A percentile compares a stretch with the other conserved stretches of the same genome.
phyloP scores from a whole-genome alignment of 805 yeast genomes.

The Metschnikowia vanudenii region DNA sequence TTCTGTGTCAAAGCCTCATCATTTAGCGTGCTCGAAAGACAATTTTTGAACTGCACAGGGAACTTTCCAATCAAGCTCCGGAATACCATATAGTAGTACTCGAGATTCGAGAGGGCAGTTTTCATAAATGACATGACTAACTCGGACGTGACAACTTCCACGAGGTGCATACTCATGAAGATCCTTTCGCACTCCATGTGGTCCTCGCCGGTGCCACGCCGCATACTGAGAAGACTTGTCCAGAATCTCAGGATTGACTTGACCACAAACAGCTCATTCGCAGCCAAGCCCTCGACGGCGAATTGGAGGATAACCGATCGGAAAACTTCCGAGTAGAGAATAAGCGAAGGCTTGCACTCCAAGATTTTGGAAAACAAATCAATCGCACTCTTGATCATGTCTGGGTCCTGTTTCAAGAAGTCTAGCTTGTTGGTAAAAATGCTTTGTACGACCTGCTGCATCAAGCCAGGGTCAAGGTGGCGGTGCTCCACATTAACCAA shows the following conservation, averaged over 20 bases:
- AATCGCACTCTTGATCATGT: constrained; percentile 50
- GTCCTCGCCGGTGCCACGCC: constrained; percentile 45
- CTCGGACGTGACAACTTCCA: constrained; percentile 27
- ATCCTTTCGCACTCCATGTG: constrained; percentile 29
- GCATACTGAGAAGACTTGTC: constrained; percentile 47
- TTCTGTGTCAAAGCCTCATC: constrained; percentile 6
- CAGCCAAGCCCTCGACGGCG: constrained; percentile 39
- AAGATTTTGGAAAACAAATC: constrained; percentile 51
- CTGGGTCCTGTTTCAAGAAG: constrained; percentile 53
- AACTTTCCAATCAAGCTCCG: constrained; percentile 47
- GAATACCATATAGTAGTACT: constrained; percentile 52
- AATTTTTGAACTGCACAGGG: constrained; percentile 44
- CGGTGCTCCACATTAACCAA: constrained; percentile 39
- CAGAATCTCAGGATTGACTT: constrained; percentile 56
- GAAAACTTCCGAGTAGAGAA: constrained; percentile 35
- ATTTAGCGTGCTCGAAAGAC: constrained; percentile 9
- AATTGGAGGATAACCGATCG: constrained; percentile 24
- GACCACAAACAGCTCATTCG: constrained; percentile 56
- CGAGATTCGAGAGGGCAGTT: constrained; percentile 59
- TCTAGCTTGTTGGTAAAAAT: constrained; percentile 37
- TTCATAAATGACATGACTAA: constrained; percentile 36
- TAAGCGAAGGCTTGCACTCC: constrained; percentile 48
- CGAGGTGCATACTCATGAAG: constrained; percentile 20
- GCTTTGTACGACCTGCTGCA: constrained; percentile 36
- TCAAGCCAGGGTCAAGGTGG: constrained; percentile 27